phyloP scores from a whole-genome alignment of 1,284 basidiomycete genomes.

The Pulchroboletus neoregius region DNA sequence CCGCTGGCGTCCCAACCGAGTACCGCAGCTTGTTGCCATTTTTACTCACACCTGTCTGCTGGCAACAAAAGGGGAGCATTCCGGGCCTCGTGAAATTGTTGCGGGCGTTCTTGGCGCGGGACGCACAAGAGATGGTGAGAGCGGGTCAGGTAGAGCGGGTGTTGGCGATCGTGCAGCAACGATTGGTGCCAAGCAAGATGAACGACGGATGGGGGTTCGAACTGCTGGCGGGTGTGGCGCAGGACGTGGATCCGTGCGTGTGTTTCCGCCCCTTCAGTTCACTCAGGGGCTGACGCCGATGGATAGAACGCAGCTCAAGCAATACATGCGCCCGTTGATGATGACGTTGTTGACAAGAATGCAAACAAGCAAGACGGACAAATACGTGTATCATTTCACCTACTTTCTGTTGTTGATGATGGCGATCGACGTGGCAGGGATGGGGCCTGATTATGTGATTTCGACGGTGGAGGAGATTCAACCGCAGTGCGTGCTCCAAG shows the following conservation, averaged over 20 bases:
- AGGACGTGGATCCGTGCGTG: constrained; percentile 62
- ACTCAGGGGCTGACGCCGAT: not conserved
- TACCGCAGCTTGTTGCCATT: constrained; percentile 82
- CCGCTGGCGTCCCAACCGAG: constrained; percentile 61
- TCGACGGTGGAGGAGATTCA: constrained; percentile 81
- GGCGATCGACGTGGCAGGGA: constrained; percentile 70
- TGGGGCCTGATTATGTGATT: constrained; percentile 78
- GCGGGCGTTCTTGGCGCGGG: constrained; percentile 79
- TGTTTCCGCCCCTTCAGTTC: not conserved
- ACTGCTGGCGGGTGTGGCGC: constrained; percentile 76
- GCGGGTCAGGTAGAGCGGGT: constrained; percentile 76
- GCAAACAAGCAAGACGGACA: constrained; percentile 88
- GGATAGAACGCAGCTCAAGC: constrained; percentile 59
- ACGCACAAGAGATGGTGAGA: constrained; percentile 65
- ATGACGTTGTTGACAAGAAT: constrained; percentile 82
- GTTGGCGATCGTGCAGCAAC: constrained; percentile 88
- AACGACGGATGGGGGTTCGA: constrained; percentile 94
- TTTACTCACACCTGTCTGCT: constrained; percentile 82
- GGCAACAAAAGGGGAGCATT: constrained; percentile 95
- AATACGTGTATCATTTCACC: constrained; percentile 82
- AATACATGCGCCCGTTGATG: constrained; percentile 76
- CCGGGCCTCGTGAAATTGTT: constrained; percentile 90
- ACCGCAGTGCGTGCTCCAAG: constrained; percentile 51
- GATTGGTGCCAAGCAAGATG: constrained; percentile 81
- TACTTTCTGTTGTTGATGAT: constrained; percentile 75